phyloP scores from a whole-genome alignment of 1,284 basidiomycete species.

The Leccinum pachyderme region DNA sequence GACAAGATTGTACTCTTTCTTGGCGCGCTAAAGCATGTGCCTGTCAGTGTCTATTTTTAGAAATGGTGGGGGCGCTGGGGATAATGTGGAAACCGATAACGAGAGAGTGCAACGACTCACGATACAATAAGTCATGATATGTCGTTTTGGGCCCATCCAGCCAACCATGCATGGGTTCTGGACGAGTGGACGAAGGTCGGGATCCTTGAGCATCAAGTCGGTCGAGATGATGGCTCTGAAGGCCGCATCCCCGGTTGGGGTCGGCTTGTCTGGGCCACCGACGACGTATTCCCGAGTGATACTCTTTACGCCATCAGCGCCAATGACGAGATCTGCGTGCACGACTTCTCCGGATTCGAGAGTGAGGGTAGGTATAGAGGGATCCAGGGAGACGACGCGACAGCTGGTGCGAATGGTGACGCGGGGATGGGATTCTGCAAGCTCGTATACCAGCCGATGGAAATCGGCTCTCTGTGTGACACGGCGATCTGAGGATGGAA shows the following conservation, averaged over 20 bases:
- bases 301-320: slow-evolving; percentile 55
- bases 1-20: slow-evolving; percentile 50
- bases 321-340: slow-evolving; percentile 47
- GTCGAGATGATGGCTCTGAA: slow-evolving; percentile 39
- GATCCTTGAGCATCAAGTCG: slow-evolving; percentile 34
- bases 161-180: slow-evolving; percentile 40
- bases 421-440: slow-evolving; percentile 42
- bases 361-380: slow-evolving; percentile 37
- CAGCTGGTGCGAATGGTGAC: slow-evolving; percentile 42
- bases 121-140: slow-evolving; percentile 40
- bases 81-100: background rate
- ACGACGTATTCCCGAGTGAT: slow-evolving; percentile 43
- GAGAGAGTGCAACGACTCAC: slow-evolving; percentile 14
- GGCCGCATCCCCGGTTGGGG: slow-evolving; percentile 40
- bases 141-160: slow-evolving; percentile 40
- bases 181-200: slow-evolving; percentile 34
- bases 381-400: slow-evolving; percentile 42
- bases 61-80: background rate
- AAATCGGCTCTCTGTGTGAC: slow-evolving; percentile 48
- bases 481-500: background rate
- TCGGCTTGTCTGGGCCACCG: slow-evolving; percentile 38
- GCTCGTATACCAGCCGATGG: slow-evolving; percentile 42
- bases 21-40: slow-evolving; percentile 31
- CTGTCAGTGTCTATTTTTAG: background rate
- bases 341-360: slow-evolving; percentile 44